Evolutionary conservation across 2,329 filamentous ascomycete genomes (phyloP).

Genomic region (Exophiala dermatitidis): DNA sequence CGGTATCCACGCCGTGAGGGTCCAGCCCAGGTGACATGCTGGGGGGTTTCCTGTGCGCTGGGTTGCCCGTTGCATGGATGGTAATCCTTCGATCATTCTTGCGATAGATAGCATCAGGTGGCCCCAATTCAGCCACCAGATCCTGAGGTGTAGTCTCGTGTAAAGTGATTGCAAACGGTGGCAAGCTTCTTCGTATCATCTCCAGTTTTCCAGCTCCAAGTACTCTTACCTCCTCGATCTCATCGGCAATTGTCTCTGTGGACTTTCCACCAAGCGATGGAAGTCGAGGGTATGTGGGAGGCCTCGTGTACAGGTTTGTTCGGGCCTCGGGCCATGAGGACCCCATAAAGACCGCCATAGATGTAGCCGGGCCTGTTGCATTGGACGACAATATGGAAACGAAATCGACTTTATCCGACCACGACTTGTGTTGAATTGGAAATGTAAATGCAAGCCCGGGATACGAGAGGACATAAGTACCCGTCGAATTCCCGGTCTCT

Average conservation of each 20-base stretch:
- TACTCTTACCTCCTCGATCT: conserved; percentile 73
- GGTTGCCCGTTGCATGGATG: conserved; percentile 60
- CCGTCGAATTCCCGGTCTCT: conserved; percentile 47
- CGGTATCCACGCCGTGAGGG: conserved; percentile 55
- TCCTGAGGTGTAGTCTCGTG: conserved; percentile 90
- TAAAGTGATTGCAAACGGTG: conserved; percentile 63
- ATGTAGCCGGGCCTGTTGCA: conserved; percentile 66
- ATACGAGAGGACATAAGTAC: conserved; percentile 86
- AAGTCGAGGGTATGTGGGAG: conserved; percentile 66
- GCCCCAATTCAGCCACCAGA: conserved; percentile 79
- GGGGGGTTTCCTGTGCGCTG: conserved; percentile 34
- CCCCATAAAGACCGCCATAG: conserved; percentile 86
- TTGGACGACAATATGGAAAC: conserved; percentile 77
- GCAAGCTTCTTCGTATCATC: conserved; percentile 62
- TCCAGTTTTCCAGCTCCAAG: conserved; percentile 73
- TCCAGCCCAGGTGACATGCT: conserved; percentile 33
- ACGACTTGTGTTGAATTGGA: conserved; percentile 64
- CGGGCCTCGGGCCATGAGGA: conserved; percentile 84
- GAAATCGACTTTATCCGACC: conserved; percentile 68
- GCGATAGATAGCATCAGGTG: conserved; percentile 87
- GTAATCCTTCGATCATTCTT: conserved; percentile 85
- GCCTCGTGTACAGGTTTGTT: conserved; percentile 65
- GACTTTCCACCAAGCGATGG: conserved; percentile 61
- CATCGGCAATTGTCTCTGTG: conserved; percentile 76
- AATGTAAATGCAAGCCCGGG: conserved; percentile 93